A percentile compares a stretch with the other conserved stretches of the same genome.
Conservation (phyloP, 768 basidiomycete genomes). For the Macrolepiota fuliginosa region DNA sequence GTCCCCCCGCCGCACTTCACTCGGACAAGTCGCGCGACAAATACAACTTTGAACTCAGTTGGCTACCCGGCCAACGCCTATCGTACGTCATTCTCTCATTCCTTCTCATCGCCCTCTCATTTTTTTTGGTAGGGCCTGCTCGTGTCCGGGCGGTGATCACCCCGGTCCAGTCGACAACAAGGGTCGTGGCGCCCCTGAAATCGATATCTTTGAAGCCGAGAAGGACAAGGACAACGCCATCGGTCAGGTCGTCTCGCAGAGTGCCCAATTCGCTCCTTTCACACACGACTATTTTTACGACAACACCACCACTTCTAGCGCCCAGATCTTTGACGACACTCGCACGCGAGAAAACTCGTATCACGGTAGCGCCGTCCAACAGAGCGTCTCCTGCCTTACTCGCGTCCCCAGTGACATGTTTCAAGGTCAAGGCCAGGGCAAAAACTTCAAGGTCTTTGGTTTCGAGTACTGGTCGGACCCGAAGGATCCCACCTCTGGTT, state of each 20-base stretch:
- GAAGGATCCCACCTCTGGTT: slow-evolving; percentile 49
- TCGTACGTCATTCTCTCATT: slow-evolving; percentile 44
- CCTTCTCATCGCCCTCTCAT: background rate
- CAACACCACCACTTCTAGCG: slow-evolving; percentile 30
- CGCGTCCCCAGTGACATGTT: slow-evolving; percentile 50
- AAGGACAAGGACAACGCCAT: slow-evolving; percentile 44
- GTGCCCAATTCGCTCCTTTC: slow-evolving; percentile 66
- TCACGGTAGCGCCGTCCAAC: slow-evolving; percentile 57
- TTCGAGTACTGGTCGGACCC: slow-evolving; percentile 78
- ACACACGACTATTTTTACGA: slow-evolving; percentile 38
- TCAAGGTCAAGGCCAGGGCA: slow-evolving; percentile 58
- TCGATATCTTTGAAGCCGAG: slow-evolving; percentile 81
- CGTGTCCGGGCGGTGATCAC: slow-evolving; percentile 73
- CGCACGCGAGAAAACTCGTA: slow-evolving; percentile 37
- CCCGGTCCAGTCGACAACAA: slow-evolving; percentile 56
- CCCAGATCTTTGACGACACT: slow-evolving; percentile 28
- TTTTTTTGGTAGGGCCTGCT: slow-evolving; percentile 53
- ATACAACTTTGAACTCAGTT: slow-evolving; percentile 65
- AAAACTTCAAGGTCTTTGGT: slow-evolving; percentile 34
- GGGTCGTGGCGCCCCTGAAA: slow-evolving; percentile 79
- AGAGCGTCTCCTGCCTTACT: slow-evolving; percentile 50
- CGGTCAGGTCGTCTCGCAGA: slow-evolving; percentile 70
- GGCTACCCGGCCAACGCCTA: slow-evolving; percentile 73
- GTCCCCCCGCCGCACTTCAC: slow-evolving; percentile 61
- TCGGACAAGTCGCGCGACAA: slow-evolving; percentile 44